These are phyloP conservation scores for Colletotrichum agaves DNA, from an alignment of 2,329 filamentous ascomycete genomes.

Conservation along the genomic window DNA sequence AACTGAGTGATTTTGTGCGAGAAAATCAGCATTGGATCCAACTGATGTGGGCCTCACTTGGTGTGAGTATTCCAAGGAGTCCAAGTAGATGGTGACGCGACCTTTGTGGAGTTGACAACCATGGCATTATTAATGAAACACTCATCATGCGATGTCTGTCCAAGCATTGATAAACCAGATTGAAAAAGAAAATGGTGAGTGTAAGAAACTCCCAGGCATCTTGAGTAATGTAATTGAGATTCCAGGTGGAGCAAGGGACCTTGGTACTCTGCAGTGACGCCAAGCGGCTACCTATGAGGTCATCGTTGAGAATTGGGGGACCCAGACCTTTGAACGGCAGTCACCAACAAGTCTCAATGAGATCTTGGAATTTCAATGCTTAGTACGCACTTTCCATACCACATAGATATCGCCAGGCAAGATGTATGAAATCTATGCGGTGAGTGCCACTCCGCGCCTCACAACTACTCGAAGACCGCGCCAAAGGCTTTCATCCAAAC, in stretches of 20 bases:
- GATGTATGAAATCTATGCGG: constrained; percentile 39
- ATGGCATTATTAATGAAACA: too few species aligned
- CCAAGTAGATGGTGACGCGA: too few species aligned
- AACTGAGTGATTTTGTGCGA: too few species aligned
- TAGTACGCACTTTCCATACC: not conserved
- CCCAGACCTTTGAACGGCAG: not conserved
- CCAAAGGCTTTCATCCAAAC: not conserved
- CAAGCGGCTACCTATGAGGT: constrained; percentile 7
- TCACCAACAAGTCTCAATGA: not conserved
- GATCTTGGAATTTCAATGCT: not conserved
- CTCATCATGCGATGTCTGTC: too few species aligned
- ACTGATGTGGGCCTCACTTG: too few species aligned
- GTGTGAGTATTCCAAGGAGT: too few species aligned
- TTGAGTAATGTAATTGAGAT: not conserved
- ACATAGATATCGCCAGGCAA: not conserved
- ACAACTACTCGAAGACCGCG: not conserved
- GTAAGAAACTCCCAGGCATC: not conserved
- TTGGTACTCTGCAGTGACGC: not conserved
- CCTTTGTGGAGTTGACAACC: too few species aligned
- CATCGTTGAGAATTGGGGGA: constrained; percentile 1
- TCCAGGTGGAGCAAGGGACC: not conserved
- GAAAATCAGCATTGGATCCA: too few species aligned
- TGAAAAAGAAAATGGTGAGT: not conserved
- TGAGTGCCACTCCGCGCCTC: constrained; percentile 5
- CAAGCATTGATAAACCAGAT: too few species aligned